phyloP scores from a whole-genome alignment of 495 filamentous ascomycete genomes.

The Viridothelium virens region DNA sequence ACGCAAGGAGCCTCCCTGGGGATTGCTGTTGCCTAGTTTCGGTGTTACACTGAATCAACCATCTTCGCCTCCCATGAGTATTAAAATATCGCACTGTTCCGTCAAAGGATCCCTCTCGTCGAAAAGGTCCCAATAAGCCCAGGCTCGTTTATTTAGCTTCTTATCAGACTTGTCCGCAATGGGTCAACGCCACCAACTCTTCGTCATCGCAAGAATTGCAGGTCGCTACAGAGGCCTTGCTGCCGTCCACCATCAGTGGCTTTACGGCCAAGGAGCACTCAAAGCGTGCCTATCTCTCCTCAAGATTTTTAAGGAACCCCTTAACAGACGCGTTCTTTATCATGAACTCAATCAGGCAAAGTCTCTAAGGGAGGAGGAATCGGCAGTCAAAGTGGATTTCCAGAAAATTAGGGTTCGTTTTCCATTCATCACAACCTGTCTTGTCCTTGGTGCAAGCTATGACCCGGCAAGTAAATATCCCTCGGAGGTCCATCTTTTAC shows the following conservation, averaged over 20 bases:
- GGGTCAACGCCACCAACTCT: slow-evolving; percentile 20
- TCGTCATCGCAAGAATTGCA: slow-evolving; percentile 17
- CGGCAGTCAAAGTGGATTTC: not conserved
- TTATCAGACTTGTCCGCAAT: slow-evolving; percentile 5
- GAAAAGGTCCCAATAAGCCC: not conserved
- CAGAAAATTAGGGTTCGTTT: not conserved
- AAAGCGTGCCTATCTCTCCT: slow-evolving; percentile 3
- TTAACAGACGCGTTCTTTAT: slow-evolving; percentile 6
- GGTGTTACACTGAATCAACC: too few relatives aligned
- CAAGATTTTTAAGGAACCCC: not conserved
- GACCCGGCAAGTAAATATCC: not conserved
- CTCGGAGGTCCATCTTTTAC: not conserved
- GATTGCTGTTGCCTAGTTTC: not conserved
- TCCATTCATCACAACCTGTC: slow-evolving; percentile 19
- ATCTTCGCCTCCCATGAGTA: not conserved
- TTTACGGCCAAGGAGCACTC: slow-evolving; percentile 1
- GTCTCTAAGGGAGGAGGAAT: not conserved
- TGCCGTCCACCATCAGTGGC: slow-evolving; percentile 17
- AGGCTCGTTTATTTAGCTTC: not conserved
- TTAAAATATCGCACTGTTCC: too few relatives aligned
- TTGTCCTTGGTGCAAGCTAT: slow-evolving; percentile 14
- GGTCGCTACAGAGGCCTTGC: slow-evolving; percentile 18
- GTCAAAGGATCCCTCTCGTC: too few relatives aligned
- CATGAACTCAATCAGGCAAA: slow-evolving; percentile 15
- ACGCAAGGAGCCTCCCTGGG: not conserved